Evolutionary conservation across 169 alveolate genomes (phyloP).

Genomic region (Theileria sp.): DNA sequence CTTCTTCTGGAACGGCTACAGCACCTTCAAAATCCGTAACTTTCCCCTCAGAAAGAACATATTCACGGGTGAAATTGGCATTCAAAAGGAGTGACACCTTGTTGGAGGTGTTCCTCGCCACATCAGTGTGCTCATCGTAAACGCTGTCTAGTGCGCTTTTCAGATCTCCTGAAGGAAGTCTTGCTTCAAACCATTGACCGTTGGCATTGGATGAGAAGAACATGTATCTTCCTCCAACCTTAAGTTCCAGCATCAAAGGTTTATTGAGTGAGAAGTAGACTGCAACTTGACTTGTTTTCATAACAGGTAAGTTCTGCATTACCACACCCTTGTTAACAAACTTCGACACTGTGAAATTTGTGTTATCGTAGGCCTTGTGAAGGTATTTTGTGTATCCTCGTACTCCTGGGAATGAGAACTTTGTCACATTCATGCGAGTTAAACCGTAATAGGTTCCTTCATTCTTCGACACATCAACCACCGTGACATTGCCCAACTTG

Average conservation of each 20-base stretch:
- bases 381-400: conserved; percentile 11
- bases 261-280: background rate
- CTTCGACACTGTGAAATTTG: conserved; percentile 8
- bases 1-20: background rate
- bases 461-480: conserved; percentile 13
- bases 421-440: background rate
- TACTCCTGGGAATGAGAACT: background rate
- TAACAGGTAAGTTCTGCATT: background rate
- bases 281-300: conserved; percentile 8
- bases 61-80: conserved; percentile 5
- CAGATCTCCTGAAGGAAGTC: conserved; percentile 11
- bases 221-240: conserved; percentile 9
- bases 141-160: conserved; percentile 1
- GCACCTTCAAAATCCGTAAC: conserved; percentile 1
- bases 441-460: conserved; percentile 17
- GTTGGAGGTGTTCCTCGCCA: conserved; percentile 2
- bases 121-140: conserved; percentile 7
- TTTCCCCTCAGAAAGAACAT: conserved; percentile 6
- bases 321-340: conserved; percentile 17
- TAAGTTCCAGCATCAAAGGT: conserved; percentile 12
- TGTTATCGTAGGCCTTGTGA: background rate
- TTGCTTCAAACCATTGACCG: conserved; percentile 11
- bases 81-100: background rate
- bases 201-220: conserved; percentile 12
- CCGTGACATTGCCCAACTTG: conserved; percentile 14